phyloP scores from a whole-genome alignment of 257 asterid species.

The Solanum sitiens region DNA sequence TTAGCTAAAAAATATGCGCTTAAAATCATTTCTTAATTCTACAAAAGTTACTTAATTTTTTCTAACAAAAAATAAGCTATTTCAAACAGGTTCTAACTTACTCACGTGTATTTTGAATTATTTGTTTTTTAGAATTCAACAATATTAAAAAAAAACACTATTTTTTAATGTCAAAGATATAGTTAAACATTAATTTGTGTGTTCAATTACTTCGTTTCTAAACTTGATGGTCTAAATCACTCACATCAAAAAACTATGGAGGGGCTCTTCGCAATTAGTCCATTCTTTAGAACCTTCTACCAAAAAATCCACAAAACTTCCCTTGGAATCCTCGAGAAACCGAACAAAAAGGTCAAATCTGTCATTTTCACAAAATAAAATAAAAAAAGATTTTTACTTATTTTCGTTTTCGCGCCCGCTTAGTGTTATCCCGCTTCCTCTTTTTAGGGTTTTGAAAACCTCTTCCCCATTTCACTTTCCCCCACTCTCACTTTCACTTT shows the following conservation, averaged over 20 bases:
- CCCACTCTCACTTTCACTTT: neutral
- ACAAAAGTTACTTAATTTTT: neutral
- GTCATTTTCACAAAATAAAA: neutral
- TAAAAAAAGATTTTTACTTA: neutral
- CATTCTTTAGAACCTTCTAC: neutral
- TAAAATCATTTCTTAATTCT: too few species aligned
- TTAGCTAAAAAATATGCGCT: neutral
- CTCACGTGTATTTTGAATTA: neutral
- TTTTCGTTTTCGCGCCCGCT: neutral
- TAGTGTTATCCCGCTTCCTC: neutral
- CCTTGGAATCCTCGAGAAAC: neutral
- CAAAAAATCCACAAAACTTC: neutral
- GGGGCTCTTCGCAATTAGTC: neutral
- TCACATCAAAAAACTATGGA: neutral
- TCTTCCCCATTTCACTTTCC: neutral
- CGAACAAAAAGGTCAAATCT: neutral
- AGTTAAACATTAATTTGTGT: neutral
- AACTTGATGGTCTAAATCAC: neutral
- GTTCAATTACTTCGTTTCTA: neutral
- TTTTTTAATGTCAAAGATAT: too few species aligned
- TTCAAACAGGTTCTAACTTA: neutral
- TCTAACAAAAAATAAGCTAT: too few species aligned
- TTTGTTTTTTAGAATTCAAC: neutral
- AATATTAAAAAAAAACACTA: neutral
- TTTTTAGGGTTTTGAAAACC: constrained; percentile 33